Evolutionary conservation across 192 early-diverging fungal species (phyloP), one percentile per base, ranked within the genome.

Genomic region (Chytriomyces sp.): DNA sequence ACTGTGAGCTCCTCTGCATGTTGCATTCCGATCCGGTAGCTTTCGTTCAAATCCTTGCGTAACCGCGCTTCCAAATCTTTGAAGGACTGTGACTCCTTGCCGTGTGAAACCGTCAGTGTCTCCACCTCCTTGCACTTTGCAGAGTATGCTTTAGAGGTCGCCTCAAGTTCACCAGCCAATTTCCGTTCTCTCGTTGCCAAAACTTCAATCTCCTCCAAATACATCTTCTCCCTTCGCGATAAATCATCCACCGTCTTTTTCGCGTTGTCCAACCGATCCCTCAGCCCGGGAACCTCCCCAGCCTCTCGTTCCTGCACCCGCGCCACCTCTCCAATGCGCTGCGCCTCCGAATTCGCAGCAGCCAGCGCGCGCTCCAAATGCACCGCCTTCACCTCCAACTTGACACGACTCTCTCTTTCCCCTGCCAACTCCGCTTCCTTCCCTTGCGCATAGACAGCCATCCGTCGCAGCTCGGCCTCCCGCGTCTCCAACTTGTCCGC

Each of bases 151-250:
- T 85, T 67, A 30, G 33, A 31, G 28, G 55, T 61, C 2, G 78
- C 75, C 28, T 80, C 80, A 14, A 86, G 58, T 31, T 86, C 77
- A 7, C 30, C 37, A n/a, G 40, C 55, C 36, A 83, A 61, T 66
- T 79, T 81, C 32, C 80, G 64, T 36, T 83, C 81, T 12, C 64
- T 52, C 4, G 17, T 6, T 0, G 72, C 44, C 5, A 32, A 31
- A 53, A 80, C 69, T 40, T 86, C 84, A 40, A 86, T 39, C 70
- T 86, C 84, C 7, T 56, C 68, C 19, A 78, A 32, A 36, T 75
- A 75, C 73, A 79, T 67, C 60, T 81, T 73, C 44, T 83, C 78
- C 14, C 80, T 64, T 39, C 61, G 22, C n/a, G 32, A 14, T 25
- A 82, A 52, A 26, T 75, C 62, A 12, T 79, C 77, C 10, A 75